Conservation (phyloP, 176 grass and related monocot genomes). For the Miscanthus lutarioriparius region DNA sequence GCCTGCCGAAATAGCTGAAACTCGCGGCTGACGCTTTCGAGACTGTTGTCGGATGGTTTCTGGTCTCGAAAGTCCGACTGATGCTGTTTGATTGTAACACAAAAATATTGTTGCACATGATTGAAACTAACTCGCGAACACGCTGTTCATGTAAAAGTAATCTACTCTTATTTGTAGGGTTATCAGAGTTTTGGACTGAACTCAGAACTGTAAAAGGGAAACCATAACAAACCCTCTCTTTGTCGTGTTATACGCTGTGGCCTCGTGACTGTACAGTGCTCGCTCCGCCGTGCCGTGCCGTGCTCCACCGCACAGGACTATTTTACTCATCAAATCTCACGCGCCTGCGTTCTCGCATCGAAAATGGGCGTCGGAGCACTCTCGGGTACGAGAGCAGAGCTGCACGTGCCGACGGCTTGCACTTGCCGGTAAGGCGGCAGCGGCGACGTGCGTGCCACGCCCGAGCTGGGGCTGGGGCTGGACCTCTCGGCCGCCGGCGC, state of each 20-base stretch:
- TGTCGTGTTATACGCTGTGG: constrained; percentile 7
- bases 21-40: not conserved
- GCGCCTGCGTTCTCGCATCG: not conserved
- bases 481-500: not conserved
- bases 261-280: constrained; percentile 3
- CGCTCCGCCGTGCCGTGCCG: not conserved
- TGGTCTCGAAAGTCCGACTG: no score
- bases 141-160: no score
- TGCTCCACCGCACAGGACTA: not conserved
- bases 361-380: not conserved
- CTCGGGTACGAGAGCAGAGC: not conserved
- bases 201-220: not conserved
- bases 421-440: not conserved
- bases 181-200: not conserved
- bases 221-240: not conserved
- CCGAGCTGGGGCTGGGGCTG: not conserved
- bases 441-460: not conserved
- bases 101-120: no score
- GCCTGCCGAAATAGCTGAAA: no score
- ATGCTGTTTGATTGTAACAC: no score
- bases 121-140: no score
- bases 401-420: not conserved
- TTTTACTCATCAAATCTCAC: not conserved
- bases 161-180: not conserved
- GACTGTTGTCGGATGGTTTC: no score